Percentiles rank a stretch among this genome's conserved stretches.
These are phyloP conservation scores for Paxillus involutus DNA, from an alignment of 768 basidiomycete genomes.

Conservation along the genomic window DNA sequence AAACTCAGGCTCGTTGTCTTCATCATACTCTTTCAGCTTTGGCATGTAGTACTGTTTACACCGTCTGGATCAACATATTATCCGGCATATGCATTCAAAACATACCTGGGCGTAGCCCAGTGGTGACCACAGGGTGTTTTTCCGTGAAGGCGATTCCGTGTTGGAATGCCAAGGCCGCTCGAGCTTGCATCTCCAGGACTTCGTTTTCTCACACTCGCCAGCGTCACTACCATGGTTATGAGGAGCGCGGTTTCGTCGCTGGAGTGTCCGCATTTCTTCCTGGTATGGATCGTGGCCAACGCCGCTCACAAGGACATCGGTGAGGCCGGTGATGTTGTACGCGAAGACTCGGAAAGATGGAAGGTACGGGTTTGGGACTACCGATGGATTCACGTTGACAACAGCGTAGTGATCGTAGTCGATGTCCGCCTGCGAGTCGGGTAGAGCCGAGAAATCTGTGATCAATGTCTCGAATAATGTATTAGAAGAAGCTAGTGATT, in stretches of 20 bases:
- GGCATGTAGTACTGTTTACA: slow-evolving; percentile 64
- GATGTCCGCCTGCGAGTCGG: slow-evolving; percentile 45
- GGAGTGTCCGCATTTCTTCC: not conserved
- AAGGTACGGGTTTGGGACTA: slow-evolving; percentile 85
- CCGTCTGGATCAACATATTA: slow-evolving; percentile 7
- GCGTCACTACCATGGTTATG: slow-evolving; percentile 48
- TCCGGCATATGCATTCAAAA: slow-evolving; percentile 3
- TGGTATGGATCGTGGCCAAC: slow-evolving; percentile 8
- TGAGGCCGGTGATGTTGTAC: slow-evolving; percentile 65
- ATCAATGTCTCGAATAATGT: slow-evolving; percentile 48
- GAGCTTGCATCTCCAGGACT: slow-evolving; percentile 66
- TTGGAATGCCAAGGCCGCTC: slow-evolving; percentile 61
- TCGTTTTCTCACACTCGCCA: slow-evolving; percentile 47
- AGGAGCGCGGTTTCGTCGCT: slow-evolving; percentile 22
- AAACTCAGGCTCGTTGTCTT: slow-evolving; percentile 56
- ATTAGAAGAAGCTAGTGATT: not conserved
- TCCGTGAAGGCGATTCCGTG: slow-evolving; percentile 66
- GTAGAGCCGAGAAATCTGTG: slow-evolving; percentile 64
- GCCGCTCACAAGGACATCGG: not conserved
- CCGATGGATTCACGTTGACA: slow-evolving; percentile 77
- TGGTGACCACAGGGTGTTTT: slow-evolving; percentile 68
- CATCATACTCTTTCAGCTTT: slow-evolving; percentile 46
- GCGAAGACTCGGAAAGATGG: slow-evolving; percentile 79
- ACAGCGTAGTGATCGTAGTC: slow-evolving; percentile 70
- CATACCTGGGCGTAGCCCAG: slow-evolving; percentile 85